phyloP scores from a whole-genome alignment of 2,329 filamentous ascomycete genomes.

The Exophiala viscosa region DNA sequence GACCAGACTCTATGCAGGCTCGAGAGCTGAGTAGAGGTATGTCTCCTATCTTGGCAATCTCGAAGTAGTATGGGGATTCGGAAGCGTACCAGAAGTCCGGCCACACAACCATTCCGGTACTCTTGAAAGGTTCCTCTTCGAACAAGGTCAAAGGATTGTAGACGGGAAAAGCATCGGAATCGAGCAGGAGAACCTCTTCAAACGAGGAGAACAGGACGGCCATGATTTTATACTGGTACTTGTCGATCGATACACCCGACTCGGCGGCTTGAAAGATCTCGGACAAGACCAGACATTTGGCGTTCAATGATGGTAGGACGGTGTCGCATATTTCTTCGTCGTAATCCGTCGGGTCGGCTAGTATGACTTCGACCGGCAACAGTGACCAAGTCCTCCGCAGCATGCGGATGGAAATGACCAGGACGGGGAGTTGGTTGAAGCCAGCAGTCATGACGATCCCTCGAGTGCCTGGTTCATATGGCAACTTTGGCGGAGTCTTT shows the following conservation, averaged over 20 bases:
- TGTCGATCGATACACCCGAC: slow-evolving; percentile 18
- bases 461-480: slow-evolving; percentile 33
- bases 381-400: slow-evolving; percentile 38
- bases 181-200: slow-evolving; percentile 57
- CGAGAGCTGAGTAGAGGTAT: slow-evolving; percentile 34
- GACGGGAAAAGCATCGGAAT: slow-evolving; percentile 55
- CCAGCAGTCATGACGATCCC: slow-evolving; percentile 46
- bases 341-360: slow-evolving; percentile 37
- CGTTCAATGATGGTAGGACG: slow-evolving; percentile 38
- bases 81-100: slow-evolving; percentile 52
- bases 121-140: slow-evolving; percentile 49
- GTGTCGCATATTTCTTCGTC: slow-evolving; percentile 38
- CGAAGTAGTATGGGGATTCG: slow-evolving; percentile 42
- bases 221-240: slow-evolving; percentile 56
- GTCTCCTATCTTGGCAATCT: slow-evolving; percentile 36
- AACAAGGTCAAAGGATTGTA: slow-evolving; percentile 46
- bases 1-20: slow-evolving; percentile 43
- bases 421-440: slow-evolving; percentile 35
- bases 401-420: slow-evolving; percentile 42
- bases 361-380: slow-evolving; percentile 43
- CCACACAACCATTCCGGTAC: slow-evolving; percentile 55
- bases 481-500: slow-evolving; percentile 25
- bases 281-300: slow-evolving; percentile 36
- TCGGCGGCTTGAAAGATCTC: slow-evolving; percentile 28
- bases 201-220: slow-evolving; percentile 58